Conservation (phyloP, 768 basidiomycete species). For the Pleurotus giganteus region DNA sequence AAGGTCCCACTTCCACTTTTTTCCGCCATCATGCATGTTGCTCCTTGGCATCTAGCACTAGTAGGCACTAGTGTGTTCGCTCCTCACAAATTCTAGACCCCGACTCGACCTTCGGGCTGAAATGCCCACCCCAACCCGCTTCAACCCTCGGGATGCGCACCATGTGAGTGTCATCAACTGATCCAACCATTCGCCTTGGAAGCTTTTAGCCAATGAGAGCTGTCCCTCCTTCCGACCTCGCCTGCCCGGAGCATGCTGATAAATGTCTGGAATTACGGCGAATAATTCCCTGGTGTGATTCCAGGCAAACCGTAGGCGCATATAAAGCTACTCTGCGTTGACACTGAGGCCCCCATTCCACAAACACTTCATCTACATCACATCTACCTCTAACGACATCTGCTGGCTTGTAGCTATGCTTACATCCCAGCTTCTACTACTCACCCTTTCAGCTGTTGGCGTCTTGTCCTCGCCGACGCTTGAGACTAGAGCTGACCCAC, state of each 20-base stretch:
- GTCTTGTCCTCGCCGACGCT: neutral
- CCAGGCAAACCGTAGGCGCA: neutral
- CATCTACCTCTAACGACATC: neutral
- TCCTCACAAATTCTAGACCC: neutral
- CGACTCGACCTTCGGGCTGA: constrained; percentile 5
- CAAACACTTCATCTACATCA: neutral
- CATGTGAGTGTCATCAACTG: neutral
- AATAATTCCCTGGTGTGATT: too few relatives aligned
- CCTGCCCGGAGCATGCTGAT: neutral
- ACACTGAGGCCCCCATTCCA: neutral
- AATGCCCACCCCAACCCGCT: neutral
- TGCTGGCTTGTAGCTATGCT: neutral
- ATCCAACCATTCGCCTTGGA: neutral
- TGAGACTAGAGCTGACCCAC: constrained; percentile 9
- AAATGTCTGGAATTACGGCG: neutral
- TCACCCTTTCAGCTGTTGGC: constrained; percentile 21
- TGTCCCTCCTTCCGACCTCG: neutral
- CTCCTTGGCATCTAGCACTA: neutral
- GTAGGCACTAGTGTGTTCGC: neutral
- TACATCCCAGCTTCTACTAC: constrained; percentile 21
- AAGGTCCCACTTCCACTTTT: too few relatives aligned
- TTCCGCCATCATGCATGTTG: too few relatives aligned
- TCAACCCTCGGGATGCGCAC: neutral
- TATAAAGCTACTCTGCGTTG: neutral
- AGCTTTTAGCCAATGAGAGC: neutral